Conservation (phyloP, 345 rosid genomes). For the Salix udensis region DNA sequence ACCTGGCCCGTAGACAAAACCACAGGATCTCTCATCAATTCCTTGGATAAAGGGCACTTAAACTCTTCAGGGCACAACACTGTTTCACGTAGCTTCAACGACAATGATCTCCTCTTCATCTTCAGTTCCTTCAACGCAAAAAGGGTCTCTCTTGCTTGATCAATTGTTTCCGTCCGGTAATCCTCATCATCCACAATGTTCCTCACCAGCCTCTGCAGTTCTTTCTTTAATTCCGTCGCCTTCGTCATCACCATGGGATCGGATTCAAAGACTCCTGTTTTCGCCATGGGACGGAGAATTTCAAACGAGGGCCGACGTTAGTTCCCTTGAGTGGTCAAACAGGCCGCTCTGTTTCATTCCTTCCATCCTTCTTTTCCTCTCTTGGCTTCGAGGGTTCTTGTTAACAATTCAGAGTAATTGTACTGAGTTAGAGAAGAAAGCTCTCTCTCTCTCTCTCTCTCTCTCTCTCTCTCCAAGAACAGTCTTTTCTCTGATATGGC, state of each 20-base stretch:
- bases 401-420: not conserved
- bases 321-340: not conserved
- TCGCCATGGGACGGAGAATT: constrained; percentile 19
- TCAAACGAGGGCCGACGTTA: not conserved
- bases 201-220: constrained; percentile 60
- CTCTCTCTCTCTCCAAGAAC: too few species aligned
- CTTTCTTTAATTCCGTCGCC: constrained; percentile 64
- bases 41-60: constrained; percentile 79
- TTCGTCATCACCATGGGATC: constrained; percentile 61
- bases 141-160: constrained; percentile 64
- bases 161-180: constrained; percentile 43
- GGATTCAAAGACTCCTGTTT: constrained; percentile 36
- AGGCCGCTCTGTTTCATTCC: constrained; percentile 18
- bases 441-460: not conserved
- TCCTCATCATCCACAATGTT: constrained; percentile 67
- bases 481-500: too few species aligned
- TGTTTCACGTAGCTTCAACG: constrained; percentile 41
- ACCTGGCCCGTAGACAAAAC: constrained; percentile 89
- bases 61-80: constrained; percentile 71
- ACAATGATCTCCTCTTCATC: constrained; percentile 49
- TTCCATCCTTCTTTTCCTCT: not conserved
- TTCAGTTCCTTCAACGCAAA: constrained; percentile 49
- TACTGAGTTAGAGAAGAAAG: too few species aligned
- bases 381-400: not conserved
- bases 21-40: constrained; percentile 92